Base-by-base conservation (phyloP, 2,329 filamentous ascomycete genomes). In the Claviceps purpurea region DNA sequence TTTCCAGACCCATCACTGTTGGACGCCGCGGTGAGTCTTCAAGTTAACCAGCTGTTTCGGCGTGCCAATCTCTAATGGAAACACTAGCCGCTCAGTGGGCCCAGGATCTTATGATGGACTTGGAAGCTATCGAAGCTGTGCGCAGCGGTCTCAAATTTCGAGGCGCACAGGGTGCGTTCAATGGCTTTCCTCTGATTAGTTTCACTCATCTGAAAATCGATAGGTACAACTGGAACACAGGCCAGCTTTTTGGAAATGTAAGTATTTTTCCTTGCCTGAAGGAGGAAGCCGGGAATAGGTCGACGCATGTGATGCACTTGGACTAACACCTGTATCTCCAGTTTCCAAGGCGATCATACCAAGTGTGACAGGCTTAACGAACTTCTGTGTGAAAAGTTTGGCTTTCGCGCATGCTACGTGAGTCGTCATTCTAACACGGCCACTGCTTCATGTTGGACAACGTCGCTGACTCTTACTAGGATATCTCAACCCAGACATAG, bases 81-180 rank as follows among this genome's bases (percentile, higher is more conserved):
- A 47, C 14, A 46, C 11, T 34, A 49, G 62, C 61, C 1, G 80
- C 79, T 43, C 77, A 87, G 59, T 91, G 87, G 86, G 78, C 83
- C 22, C 85, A 89, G 56, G 70, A 73, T 49, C 61, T 73, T 10
- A 60, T 82, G 51, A 46, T 89, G 69, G 89, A 94, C 60, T 74
- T 95, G 50, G 73, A 82, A 54, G 81, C 82, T 60, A 75, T 95
- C 43, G 84, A 90, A 70, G 72, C 76, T 44, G 84, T 81, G 6
- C 79, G 84, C 38, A 71, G 77, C 16, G 79, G 82, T 40, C 77
- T 95, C 46, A 74, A 77, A 55, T 91, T 94, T 74, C 82, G 89
- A 53, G 87, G 87, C 61, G 81, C 79, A 53, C 79, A 64, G 54
- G 68, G 68, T 48, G 37, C 26, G 39, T 51, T n/a, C 2, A 22